Conservation (phyloP, 139 green algal genomes). For the Tetradesmus lagerheimii region DNA sequence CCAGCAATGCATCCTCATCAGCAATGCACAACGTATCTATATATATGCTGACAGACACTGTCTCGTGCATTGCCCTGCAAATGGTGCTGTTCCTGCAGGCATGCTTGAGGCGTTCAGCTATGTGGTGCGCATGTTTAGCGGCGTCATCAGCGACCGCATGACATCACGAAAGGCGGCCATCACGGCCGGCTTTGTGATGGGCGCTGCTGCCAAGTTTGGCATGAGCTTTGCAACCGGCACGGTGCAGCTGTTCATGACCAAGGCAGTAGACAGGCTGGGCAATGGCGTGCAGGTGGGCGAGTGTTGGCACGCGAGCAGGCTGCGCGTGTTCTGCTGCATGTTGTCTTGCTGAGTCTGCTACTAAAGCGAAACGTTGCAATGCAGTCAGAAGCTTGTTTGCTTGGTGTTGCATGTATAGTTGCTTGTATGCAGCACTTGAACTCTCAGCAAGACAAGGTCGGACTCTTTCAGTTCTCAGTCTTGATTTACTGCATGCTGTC, state of each 20-base stretch:
- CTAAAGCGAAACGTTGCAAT: no score
- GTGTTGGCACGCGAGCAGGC: neutral
- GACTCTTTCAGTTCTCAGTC: no score
- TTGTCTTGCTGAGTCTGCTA: no score
- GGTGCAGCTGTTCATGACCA: slow-evolving; percentile 62
- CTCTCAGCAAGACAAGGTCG: no score
- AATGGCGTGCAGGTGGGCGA: slow-evolving; percentile 69
- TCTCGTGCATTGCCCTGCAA: neutral
- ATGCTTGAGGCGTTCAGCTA: slow-evolving; percentile 75
- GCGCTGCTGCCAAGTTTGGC: slow-evolving; percentile 70
- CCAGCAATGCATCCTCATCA: no score
- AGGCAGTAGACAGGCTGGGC: slow-evolving; percentile 70
- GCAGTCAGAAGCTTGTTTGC: neutral
- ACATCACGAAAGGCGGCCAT: slow-evolving; percentile 69
- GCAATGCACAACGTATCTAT: no score
- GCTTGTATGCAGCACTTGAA: no score
- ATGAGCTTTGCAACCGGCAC: slow-evolving; percentile 56
- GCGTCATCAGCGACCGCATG: slow-evolving; percentile 65
- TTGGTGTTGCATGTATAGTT: no score
- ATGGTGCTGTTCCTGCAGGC: slow-evolving; percentile 26
- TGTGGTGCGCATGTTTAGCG: slow-evolving; percentile 72
- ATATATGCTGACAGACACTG: no score
- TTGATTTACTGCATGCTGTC: neutral
- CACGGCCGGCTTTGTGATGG: slow-evolving; percentile 68
- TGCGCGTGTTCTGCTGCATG: neutral